Conservation (phyloP, 2,329 filamentous ascomycete species). For the Penicillium sp. region DNA sequence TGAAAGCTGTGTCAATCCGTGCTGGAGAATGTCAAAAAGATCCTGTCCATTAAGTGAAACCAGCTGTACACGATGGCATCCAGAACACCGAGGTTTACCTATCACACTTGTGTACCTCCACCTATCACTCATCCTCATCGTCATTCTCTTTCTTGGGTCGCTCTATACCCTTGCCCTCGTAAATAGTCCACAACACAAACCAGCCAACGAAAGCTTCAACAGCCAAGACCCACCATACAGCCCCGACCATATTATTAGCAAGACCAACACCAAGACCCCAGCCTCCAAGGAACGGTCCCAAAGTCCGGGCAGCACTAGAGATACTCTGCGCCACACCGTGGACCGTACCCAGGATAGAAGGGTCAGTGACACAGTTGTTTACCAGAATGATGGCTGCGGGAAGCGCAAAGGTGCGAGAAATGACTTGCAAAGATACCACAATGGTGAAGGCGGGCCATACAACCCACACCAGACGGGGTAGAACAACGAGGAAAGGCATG, state of each 20-base stretch:
- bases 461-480: conserved; percentile 57
- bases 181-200: conserved; percentile 60
- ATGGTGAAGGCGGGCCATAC: conserved; percentile 67
- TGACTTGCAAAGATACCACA: conserved; percentile 68
- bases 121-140: conserved; percentile 16
- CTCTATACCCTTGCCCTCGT: conserved; percentile 66
- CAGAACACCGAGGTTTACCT: no score
- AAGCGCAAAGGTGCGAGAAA: conserved; percentile 69
- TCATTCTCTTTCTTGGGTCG: conserved; percentile 28
- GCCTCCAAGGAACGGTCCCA: conserved; percentile 58
- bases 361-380: conserved; percentile 62
- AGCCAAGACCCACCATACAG: conserved; percentile 60
- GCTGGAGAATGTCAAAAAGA: no score
- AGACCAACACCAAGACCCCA: conserved; percentile 58
- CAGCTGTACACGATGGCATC: no score
- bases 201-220: conserved; percentile 59
- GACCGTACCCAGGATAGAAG: conserved; percentile 58
- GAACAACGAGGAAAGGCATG: conserved; percentile 69
- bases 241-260: conserved; percentile 56
- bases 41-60: no score
- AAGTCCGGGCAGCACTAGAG: conserved; percentile 55
- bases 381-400: conserved; percentile 61
- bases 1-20: no score
- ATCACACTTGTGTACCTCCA: no score
- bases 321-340: conserved; percentile 62